Conservation (phyloP, 75 land plant genomes). For the Larix kaempferi region DNA sequence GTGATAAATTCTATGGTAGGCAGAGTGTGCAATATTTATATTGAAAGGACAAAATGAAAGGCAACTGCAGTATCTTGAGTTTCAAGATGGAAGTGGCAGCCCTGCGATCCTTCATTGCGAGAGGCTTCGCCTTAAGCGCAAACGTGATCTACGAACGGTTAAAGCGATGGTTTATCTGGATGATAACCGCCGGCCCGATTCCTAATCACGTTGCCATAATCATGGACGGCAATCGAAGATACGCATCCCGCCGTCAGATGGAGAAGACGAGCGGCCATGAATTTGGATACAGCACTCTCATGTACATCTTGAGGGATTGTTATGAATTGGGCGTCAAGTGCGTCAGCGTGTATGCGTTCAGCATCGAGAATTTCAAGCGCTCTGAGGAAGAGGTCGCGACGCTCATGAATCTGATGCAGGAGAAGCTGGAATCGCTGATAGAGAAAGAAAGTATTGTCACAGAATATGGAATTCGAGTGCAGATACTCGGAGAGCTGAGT, state of each 20-base stretch:
- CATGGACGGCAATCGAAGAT: slow-evolving; percentile 56
- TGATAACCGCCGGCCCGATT: slow-evolving; percentile 25
- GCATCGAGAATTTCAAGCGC: slow-evolving; percentile 46
- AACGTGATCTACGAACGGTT: too few relatives aligned
- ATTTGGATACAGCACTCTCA: slow-evolving; percentile 25
- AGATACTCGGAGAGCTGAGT: slow-evolving; percentile 31
- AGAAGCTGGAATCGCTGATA: slow-evolving; percentile 30
- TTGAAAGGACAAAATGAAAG: too few relatives aligned
- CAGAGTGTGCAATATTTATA: too few relatives aligned
- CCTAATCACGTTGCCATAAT: slow-evolving; percentile 50
- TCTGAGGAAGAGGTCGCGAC: slow-evolving; percentile 31
- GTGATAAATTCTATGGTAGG: too few relatives aligned
- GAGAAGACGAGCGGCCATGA: slow-evolving; percentile 25
- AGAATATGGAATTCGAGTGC: slow-evolving; percentile 16
- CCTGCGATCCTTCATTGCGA: too few relatives aligned
- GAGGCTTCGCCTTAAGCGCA: too few relatives aligned
- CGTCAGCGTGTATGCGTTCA: slow-evolving; percentile 50
- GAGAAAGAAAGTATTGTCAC: slow-evolving; percentile 24
- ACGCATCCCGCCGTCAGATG: slow-evolving; percentile 13
- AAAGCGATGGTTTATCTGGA: too few relatives aligned
- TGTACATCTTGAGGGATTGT: slow-evolving; percentile 25
- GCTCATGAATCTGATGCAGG: slow-evolving; percentile 40
- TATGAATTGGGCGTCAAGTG: slow-evolving; percentile 34
- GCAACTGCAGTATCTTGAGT: too few relatives aligned
- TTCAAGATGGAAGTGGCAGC: too few relatives aligned